Evolutionary conservation across 1,284 basidiomycete species (phyloP).

Genomic region (Ustilago sp.): DNA sequence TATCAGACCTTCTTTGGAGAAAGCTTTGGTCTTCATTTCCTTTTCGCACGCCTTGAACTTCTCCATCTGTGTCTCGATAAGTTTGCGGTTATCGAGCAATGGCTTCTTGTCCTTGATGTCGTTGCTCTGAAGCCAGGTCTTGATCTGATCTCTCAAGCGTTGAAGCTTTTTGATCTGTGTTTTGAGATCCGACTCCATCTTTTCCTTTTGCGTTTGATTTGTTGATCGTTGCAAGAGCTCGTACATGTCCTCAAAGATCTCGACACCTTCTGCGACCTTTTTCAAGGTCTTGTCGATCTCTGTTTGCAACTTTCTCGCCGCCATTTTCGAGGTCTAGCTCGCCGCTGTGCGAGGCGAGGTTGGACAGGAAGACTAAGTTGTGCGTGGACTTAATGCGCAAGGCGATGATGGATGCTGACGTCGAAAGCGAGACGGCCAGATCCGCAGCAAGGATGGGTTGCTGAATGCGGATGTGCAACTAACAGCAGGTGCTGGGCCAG

Average conservation of each 20-base stretch:
- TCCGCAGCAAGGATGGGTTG: background rate
- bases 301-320: slow-evolving; percentile 67
- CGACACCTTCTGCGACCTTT: slow-evolving; percentile 69
- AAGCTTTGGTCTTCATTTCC: slow-evolving; percentile 99
- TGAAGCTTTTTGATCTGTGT: slow-evolving; percentile 88
- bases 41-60: slow-evolving; percentile 99
- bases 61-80: slow-evolving; percentile 99
- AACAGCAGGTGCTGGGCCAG: background rate
- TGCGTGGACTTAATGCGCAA: background rate
- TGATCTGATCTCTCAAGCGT: slow-evolving; percentile 97
- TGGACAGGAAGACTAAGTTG: background rate
- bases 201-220: slow-evolving; percentile 69
- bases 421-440: background rate
- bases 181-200: slow-evolving; percentile 69
- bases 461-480: background rate
- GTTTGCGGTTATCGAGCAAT: slow-evolving; percentile 89
- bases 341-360: slow-evolving; percentile 32
- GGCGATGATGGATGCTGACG: background rate
- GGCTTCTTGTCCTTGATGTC: slow-evolving; percentile 99
- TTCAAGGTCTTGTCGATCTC: slow-evolving; percentile 70
- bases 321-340: slow-evolving; percentile 49
- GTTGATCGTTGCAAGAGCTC: slow-evolving; percentile 67
- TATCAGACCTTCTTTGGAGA: slow-evolving; percentile 97
- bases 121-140: slow-evolving; percentile 96
- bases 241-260: slow-evolving; percentile 68